Evolutionary conservation across 345 rosid genomes (phyloP), one percentile per base, ranked within the genome.

Genomic region (Cardamine occulta): DNA sequence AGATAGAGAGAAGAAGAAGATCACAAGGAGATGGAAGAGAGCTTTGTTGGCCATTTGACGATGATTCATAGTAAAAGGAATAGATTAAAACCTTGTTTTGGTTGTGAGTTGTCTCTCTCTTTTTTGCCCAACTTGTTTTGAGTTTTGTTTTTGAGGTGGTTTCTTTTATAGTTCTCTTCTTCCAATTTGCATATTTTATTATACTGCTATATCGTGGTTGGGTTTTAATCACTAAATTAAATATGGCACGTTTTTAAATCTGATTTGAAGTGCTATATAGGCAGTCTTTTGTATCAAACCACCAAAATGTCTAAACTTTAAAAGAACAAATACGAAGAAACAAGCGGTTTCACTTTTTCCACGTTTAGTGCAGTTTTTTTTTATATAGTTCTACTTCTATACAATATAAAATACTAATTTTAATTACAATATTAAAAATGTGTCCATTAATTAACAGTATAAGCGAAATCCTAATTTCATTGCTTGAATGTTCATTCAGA

Each of bases 31-130:
- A 17, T 75, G 81, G 61, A 84, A 64, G 53, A 57, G 21, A 65
- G 68, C 57, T 68, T 76, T 68, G 66, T 78, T 64, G 52, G 82
- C 88, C 91, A 87, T 87, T 61, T 63, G 24, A 69, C 14, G 48
- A 65, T 45, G 23, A 48, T 26, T 74, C 65, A n/a, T 44, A 31
- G 34, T 4, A 23, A 74, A 45, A 32, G 21, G 31, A 63, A 5
- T 73, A 52, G 3, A 9, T 18, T 49, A 72, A 34, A n/a, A 24
- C 49, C 49, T 34, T n/a, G 15, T 18, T 12, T 51, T 59, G 31
- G 48, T 55, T 32, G 63, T 53, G 69, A 26, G 53, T 19, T 53
- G 29, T 29, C 47, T 63, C 77, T 63, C 52, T 70, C n/a, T 42
- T 44, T 39, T 39, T 24, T 1, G 4, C 24, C 17, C 11, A 61